Evolutionary conservation across 148 eudicot species (phyloP), one percentile per base, ranked within the genome.

Genomic region (Rhododendron kiyosumense): DNA sequence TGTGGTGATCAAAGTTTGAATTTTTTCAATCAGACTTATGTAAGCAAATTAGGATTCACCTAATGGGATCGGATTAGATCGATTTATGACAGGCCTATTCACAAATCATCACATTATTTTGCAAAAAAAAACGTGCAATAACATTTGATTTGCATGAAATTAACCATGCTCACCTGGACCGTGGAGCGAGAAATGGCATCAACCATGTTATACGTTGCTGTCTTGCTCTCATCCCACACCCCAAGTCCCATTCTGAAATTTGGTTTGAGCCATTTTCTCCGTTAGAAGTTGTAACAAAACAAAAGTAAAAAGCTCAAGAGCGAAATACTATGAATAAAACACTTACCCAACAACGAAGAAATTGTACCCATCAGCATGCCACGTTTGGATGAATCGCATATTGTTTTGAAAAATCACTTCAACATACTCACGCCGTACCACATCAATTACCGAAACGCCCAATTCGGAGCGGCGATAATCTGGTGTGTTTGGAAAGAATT

Each of bases 281-380:
- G 11, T 46, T 15, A 32, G 24, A 69, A 61, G 14, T 11, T 10
- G 36, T 2, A 48, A 8, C 22, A 38, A 46, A 48, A 8, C 22
- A 38, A 46, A 30, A 69, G 10, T 3, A 63, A 1, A 1, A 26
- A 26, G 22, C 38, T 7, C n/a, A 26, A n/a, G 49, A 28, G 45
- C 1, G 9, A 2, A 17, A 17, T 0, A 7, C 7, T 20, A 7
- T n/a, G 24, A 36, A 1, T 2, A 5, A 9, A 13, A 38, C 22
- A 11, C 61, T 32, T 88, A 88, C 90, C 90, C 88, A 67, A 88
- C 90, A 69, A 88, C 88, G 10, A 88, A 88, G 86, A 88, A 88
- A 69, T 83, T 85, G 81, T 88, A 67, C 41, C 90, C 90, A 79
- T 88, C 88, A 67, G 86, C 75, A 83, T 88, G 90, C 90, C 90